Conservation (phyloP, 2,329 filamentous ascomycete species). For the Triangularia setosa region DNA sequence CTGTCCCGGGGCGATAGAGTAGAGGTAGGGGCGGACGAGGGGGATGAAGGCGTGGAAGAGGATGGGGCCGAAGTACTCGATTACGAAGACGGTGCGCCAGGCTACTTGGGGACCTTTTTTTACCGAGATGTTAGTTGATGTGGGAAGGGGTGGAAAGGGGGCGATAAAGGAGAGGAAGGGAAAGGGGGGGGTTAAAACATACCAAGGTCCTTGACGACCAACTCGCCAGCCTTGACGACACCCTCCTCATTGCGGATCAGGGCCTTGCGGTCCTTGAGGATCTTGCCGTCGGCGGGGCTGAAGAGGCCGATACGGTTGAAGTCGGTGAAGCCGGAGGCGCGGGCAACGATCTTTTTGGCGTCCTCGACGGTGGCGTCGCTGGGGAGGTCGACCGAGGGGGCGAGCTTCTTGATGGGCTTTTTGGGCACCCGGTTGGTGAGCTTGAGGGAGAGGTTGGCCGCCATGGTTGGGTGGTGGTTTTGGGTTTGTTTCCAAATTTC, state of each 20-base stretch:
- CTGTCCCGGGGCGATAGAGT: slow-evolving; percentile 46
- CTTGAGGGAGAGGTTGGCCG: slow-evolving; percentile 36
- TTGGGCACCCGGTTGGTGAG: slow-evolving; percentile 45
- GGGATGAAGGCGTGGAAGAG: slow-evolving; percentile 76
- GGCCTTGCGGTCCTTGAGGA: slow-evolving; percentile 58
- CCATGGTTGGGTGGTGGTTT: slow-evolving; percentile 16
- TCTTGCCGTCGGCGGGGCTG: slow-evolving; percentile 58
- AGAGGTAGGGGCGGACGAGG: slow-evolving; percentile 69
- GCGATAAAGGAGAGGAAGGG: not conserved
- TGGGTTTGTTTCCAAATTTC: not conserved
- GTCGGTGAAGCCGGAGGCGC: slow-evolving; percentile 48
- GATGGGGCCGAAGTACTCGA: slow-evolving; percentile 92
- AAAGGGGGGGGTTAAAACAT: slow-evolving; percentile 31
- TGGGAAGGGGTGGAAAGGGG: not conserved
- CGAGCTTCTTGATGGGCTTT: slow-evolving; percentile 53
- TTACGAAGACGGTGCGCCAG: slow-evolving; percentile 90
- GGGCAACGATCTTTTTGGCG: slow-evolving; percentile 54
- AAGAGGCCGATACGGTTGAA: slow-evolving; percentile 61
- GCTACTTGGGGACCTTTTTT: slow-evolving; percentile 73
- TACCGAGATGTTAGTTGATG: not conserved
- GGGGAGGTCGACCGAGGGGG: slow-evolving; percentile 46
- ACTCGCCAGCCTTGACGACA: slow-evolving; percentile 47
- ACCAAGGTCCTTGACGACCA: slow-evolving; percentile 95
- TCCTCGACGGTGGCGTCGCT: slow-evolving; percentile 55
- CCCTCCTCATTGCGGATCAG: slow-evolving; percentile 46